Base-by-base conservation (phyloP, 257 asterid genomes). In the Solanum habrochaites region DNA sequence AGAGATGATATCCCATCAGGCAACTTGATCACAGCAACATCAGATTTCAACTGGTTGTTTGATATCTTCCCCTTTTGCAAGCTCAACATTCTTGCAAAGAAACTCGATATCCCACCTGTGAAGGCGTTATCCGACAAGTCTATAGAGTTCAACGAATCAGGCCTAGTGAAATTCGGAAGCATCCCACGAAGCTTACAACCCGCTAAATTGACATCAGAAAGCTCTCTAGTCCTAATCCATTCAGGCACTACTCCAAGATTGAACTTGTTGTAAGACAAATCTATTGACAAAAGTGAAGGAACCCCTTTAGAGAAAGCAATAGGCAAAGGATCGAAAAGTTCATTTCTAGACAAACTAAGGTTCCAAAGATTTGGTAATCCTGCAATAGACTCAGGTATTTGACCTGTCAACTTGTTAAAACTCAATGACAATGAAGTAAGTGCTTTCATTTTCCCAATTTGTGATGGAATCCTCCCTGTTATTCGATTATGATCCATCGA, bases 91-190 rank as follows among this genome's bases (percentile, higher is more conserved):
- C 86, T 93, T 47, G 87, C 83, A 78, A 93, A 85, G 92, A 97
- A 95, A 43, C 43, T 86, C 1, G 94, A 89, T 62, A 97, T 77
- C 88, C 99, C 99, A 39, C 62, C 81, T 0, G 93, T 93, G 93
- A 95, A 94, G 73, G 88, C 89, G 93, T 97, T 97, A 77, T 94
- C 93, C 0, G 99, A 95, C 6, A 97, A 91, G 93, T 97, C 99
- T 40, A 97, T 72, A 5, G 96, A 91, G 87, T 71, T 90, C 91
- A 97, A 88, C 0, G 96, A 92, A 75, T 89, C 94, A 3, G 98
- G 98, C 58, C 62, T 91, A 11, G 96, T 93, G 94, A 97, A 95
- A 62, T 88, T 92, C 11, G 99, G 99, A 58, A 97, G 91, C 23
- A 88, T 58, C 16, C 99, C 99, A 52, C 88, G 72, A 47, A 97